Evolutionary conservation across 495 filamentous ascomycete species (phyloP).

Genomic region (Geoglossum glabrum): DNA sequence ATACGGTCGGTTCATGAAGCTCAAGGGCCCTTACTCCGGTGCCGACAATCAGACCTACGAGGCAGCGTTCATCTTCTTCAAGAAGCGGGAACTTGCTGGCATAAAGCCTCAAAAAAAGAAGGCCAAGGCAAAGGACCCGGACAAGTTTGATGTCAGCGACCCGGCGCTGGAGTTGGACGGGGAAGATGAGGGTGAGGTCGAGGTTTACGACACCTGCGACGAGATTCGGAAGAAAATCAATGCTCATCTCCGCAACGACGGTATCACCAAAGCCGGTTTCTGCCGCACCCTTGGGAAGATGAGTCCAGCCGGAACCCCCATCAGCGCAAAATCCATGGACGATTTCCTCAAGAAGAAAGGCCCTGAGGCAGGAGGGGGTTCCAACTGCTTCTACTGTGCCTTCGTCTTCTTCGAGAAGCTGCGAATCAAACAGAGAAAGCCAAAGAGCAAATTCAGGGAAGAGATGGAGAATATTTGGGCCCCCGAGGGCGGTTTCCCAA

Average conservation of each 20-base stretch:
- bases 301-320: conserved; percentile 11
- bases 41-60: conserved; percentile 12
- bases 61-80: conserved; percentile 22
- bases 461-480: conserved; percentile 31
- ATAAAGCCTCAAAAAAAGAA: conserved; percentile 15
- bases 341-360: conserved; percentile 31
- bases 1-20: conserved; percentile 17
- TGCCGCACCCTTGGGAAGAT: conserved; percentile 24
- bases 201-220: conserved; percentile 34
- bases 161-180: conserved; percentile 19
- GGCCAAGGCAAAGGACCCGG: conserved; percentile 14
- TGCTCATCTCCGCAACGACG: conserved; percentile 25
- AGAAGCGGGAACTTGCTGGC: conserved; percentile 20
- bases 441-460: conserved; percentile 29
- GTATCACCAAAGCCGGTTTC: conserved; percentile 32
- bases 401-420: conserved; percentile 44
- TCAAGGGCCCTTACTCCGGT: conserved; percentile 12
- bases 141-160: conserved; percentile 15
- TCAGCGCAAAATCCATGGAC: conserved; percentile 20
- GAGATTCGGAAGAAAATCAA: conserved; percentile 34
- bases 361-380: conserved; percentile 22
- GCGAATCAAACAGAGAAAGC: conserved; percentile 30
- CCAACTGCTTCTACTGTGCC: conserved; percentile 26
- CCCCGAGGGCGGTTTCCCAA: neutral
- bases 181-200: conserved; percentile 23